Base-by-base conservation (phyloP, 805 yeast genomes). In the Ogataea nitratoaversa region DNA sequence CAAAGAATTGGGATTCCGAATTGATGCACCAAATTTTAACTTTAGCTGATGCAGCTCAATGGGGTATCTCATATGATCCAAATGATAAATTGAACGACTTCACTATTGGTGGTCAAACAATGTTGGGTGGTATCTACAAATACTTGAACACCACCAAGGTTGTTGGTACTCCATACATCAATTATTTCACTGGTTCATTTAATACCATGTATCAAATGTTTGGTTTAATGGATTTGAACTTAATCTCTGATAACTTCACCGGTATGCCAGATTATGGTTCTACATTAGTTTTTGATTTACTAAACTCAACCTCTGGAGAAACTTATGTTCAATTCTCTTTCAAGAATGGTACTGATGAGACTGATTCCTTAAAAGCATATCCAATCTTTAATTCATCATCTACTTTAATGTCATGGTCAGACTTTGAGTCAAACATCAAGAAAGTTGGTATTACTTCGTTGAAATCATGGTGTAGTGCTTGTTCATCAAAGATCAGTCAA, bases 251-350 rank as follows among this genome's bases (percentile, higher is more conserved):
- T 40, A 52, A 62, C 37, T 72, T 71, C 57, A 67, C 70, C 13
- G 73, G 74, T 18, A 63, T 72, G 65, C 73, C 75, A 43, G 63
- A 65, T 33, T 72, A 72, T 48, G 76, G 73, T 32, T 52, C 74
- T 12, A 60, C 71, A 3, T 54, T 63, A 31, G 74, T 70, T n/a
- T 70, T 68, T 54, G 78, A 72, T 38, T 53, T 72, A 23, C 48
- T 67, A 34, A 34, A 54, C 28, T 57, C 63, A 41, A 38, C 42
- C 19, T 44, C 54, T 19, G 48, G 48, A 25, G 54, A 57, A 43
- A 50, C 52, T 49, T 66, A 46, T 41, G 74, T 72, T 17, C 67
- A 68, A 49, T 71, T 71, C 52, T 66, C 72, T 8, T 64, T 68
- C 62, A 65, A 63, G 41, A 72, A 72, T 45, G 77, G 77, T 36